These are phyloP conservation scores for Silene latifolia DNA, from an alignment of 148 eudicot genomes.

Conservation along the genomic window DNA sequence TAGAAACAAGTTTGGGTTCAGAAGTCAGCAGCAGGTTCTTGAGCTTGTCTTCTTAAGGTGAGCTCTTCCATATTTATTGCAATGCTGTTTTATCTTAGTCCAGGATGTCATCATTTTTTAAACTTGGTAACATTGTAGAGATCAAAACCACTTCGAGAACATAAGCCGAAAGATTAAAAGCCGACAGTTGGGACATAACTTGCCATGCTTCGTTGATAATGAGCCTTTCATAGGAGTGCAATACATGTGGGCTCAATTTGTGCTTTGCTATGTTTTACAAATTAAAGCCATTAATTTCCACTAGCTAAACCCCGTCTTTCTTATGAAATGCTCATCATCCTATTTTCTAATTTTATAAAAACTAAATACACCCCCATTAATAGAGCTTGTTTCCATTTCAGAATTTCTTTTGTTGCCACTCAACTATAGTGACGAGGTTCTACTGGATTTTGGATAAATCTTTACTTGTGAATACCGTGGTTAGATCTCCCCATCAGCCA, in stretches of 20 bases:
- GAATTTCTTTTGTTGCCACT: slow-evolving; percentile 12
- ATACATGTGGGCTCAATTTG: too few species aligned
- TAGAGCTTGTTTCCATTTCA: slow-evolving; percentile 9
- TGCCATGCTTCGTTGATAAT: not conserved
- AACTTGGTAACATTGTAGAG: not conserved
- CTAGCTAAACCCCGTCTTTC: not conserved
- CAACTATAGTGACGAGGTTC: slow-evolving; percentile 23
- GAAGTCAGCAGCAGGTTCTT: slow-evolving; percentile 88
- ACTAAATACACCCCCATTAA: not conserved
- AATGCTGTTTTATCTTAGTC: not conserved
- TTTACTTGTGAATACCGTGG: slow-evolving; percentile 29
- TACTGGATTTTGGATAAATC: slow-evolving; percentile 23
- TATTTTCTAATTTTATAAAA: not conserved
- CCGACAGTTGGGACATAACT: not conserved
- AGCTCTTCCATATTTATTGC: slow-evolving; percentile 13
- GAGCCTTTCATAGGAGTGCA: not conserved
- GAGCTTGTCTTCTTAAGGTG: slow-evolving; percentile 44
- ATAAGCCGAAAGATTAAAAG: not conserved
- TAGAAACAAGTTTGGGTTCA: slow-evolving; percentile 99
- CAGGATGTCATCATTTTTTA: not conserved
- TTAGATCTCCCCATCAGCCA: slow-evolving; percentile 24
- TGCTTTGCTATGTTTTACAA: not conserved
- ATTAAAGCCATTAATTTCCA: not conserved
- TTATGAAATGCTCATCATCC: not conserved
- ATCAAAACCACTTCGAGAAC: not conserved